A percentile compares a stretch with the other conserved stretches of the same genome.
Evolutionary conservation across 257 asterid species (phyloP).

Genomic region (Rubia yunnanensis): DNA sequence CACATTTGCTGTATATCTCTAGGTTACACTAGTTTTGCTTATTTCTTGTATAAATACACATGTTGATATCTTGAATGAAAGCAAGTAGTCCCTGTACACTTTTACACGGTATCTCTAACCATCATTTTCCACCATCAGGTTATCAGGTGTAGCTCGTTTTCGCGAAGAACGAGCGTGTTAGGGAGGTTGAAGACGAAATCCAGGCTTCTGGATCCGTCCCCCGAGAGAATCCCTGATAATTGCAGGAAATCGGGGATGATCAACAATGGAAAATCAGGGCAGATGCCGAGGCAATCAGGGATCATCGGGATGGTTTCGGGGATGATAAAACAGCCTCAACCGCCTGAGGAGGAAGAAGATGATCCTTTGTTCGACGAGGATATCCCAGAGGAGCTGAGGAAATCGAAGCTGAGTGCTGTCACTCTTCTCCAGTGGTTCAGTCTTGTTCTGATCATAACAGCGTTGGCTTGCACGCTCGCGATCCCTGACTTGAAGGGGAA

Average conservation of each 20-base stretch:
- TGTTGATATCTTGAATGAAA: too few relatives aligned
- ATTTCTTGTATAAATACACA: too few relatives aligned
- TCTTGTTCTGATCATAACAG: conserved; percentile 40
- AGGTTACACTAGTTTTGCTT: too few relatives aligned
- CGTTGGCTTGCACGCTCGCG: conserved; percentile 34
- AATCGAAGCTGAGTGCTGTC: conserved; percentile 29
- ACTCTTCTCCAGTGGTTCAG: conserved; percentile 55
- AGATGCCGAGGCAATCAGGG: conserved; percentile 10
- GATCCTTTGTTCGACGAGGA: conserved; percentile 67
- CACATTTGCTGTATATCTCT: too few relatives aligned
- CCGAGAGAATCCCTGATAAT: conserved; percentile 21
- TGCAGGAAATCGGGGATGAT: conserved; percentile 21
- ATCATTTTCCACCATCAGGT: too few relatives aligned
- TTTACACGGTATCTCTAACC: too few relatives aligned
- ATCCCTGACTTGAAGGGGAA: conserved; percentile 27
- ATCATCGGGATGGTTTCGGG: conserved; percentile 39
- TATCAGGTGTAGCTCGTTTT: conserved; percentile 50
- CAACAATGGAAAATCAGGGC: conserved; percentile 34
- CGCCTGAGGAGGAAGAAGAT: conserved; percentile 57
- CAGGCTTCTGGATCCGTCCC: conserved; percentile 50
- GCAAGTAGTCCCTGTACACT: too few relatives aligned
- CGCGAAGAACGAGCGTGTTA: conserved; percentile 34
- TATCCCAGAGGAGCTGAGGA: conserved; percentile 53
- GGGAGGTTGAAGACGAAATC: conserved; percentile 58
- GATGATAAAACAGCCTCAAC: conserved; percentile 15